Base-by-base conservation (phyloP, 108 stramenopile species). In the Hondaea fermentalgiana region DNA sequence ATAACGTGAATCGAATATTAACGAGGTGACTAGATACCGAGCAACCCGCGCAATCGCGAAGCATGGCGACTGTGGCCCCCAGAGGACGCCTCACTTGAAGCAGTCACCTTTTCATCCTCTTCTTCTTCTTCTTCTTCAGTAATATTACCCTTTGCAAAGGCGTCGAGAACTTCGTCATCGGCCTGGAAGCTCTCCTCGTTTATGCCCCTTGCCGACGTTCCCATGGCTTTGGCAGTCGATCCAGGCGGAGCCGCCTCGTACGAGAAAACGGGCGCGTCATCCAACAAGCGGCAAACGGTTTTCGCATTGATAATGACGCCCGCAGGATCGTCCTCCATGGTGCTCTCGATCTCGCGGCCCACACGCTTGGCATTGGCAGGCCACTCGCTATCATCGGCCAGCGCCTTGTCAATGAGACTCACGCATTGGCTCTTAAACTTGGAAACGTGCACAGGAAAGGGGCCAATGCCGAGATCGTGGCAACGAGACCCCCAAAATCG, bases 361-460 rank as follows among this genome's bases (percentile, higher is more conserved):
- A 83, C 72, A 0, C 10, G 44, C 23, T 47, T 53, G 44, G 72
- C 72, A 23, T 83, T 83, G 21, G 12, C 28, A n/a, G 72, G 23
- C 72, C 72, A 83, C 51, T 83, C 72, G 49, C 49, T 25, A 53
- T 83, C 72, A 23, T 83, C 72, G 12, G 44, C 87, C 23, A 88
- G 87, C 59, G 87, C 87, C 87, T 60, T 58, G 43, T 88, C 87
- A 8, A 88, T 35, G 12, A 60, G 29, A 8, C n/a, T 17, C 14
- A 88, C 87, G 87, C 87, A 88, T 23, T 60, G 59, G 14, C 8
- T 35, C 21, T 88, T 35, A 21, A 88, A 88, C n/a, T 88, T 60
- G 59, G 28, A 19, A 8, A 88, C 43, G 87, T 88, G 87, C 28
- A 60, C 44, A 3, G 59, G 59, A 59, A 60, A 60, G 10, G 87